Evolutionary conservation across 768 basidiomycete genomes (phyloP), one percentile per base, ranked within the genome.

Genomic region (Kwoniella europaea): DNA sequence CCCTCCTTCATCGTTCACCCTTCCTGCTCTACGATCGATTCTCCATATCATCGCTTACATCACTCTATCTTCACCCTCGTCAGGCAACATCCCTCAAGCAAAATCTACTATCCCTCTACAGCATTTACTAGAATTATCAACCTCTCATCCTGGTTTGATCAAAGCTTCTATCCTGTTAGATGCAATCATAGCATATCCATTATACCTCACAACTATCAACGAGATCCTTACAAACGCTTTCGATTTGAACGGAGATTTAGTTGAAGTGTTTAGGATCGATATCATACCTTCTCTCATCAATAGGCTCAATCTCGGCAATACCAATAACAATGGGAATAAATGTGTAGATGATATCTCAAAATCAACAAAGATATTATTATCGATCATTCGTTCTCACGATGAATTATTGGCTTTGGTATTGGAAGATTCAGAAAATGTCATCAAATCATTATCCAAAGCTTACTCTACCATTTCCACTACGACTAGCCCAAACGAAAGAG

Each of bases 211-310:
- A 12, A 71, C 74, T 24, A 68, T 79, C 35, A 66, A 67, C 22
- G 54, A 58, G 9, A 43, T 77, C 18, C 16, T 76, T 10, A 46
- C 35, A 6, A 56, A 52, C 3, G 46, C 57, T n/a, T 62, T 72
- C 22, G 93, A 67, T 4, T 42, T 12, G 1, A 53, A 74, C 24
- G n/a, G 65, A 6, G 56, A 59, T 13, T 42, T 70, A 2, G 27
- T 72, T 7, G 67, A 71, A 29, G 52, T 63, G 0, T 64, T 77
- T 24, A 58, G 67, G 6, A 62, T 50, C 2, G 66, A 72, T 13
- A 42, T 77, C 24, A 24, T 74, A 41, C 72, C 74, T 13, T 20
- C 56, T 15, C 60, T 79, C 2, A 43, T 73, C 20, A 70, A 61
- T 13, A 52, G 74, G 43, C 59, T 76, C 4, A 63, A 55, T 12